Percentiles rank a stretch among this genome's conserved stretches.
Conservation (phyloP, 2,329 filamentous ascomycete genomes). For the Epichloe elymi region DNA sequence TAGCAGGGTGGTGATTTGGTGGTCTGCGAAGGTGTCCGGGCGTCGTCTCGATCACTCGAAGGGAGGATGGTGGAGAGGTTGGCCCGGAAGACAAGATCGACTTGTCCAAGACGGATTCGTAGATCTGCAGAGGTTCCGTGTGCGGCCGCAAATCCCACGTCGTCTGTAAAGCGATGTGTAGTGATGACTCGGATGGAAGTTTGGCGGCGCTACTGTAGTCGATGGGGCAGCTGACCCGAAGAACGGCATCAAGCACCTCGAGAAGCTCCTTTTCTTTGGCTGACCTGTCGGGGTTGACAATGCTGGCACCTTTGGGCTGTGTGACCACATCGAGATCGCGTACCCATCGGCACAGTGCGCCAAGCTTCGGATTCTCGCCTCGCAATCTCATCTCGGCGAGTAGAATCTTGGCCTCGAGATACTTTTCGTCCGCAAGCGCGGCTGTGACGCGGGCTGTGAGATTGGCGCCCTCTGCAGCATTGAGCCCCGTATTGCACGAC, state of each 20-base stretch:
- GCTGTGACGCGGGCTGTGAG: constrained; percentile 54
- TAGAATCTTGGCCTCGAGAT: constrained; percentile 49
- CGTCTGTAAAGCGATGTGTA: constrained; percentile 43
- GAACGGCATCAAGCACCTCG: constrained; percentile 47
- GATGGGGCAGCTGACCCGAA: constrained; percentile 49
- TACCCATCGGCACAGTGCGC: constrained; percentile 59
- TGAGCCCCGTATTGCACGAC: constrained; percentile 53
- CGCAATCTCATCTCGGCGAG: constrained; percentile 58
- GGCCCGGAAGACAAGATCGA: constrained; percentile 34
- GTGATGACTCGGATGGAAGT: constrained; percentile 17
- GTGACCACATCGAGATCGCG: constrained; percentile 57
- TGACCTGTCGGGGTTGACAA: constrained; percentile 22
- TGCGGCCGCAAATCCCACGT: constrained; percentile 45
- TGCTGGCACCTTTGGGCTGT: constrained; percentile 29
- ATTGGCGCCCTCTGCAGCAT: constrained; percentile 44
- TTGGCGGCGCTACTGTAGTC: constrained; percentile 31
- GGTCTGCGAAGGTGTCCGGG: constrained; percentile 49
- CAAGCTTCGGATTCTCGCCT: constrained; percentile 51
- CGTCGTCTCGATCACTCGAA: constrained; percentile 49
- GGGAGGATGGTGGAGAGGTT: constrained; percentile 12
- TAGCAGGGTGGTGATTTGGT: constrained; percentile 52
- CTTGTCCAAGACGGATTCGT: constrained; percentile 45
- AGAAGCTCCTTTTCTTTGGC: constrained; percentile 41
- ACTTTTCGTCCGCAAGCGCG: constrained; percentile 51
- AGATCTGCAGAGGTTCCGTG: constrained; percentile 30